Base-by-base conservation (phyloP, 75 land plant species). In the Sequoiadendron giganteum region DNA sequence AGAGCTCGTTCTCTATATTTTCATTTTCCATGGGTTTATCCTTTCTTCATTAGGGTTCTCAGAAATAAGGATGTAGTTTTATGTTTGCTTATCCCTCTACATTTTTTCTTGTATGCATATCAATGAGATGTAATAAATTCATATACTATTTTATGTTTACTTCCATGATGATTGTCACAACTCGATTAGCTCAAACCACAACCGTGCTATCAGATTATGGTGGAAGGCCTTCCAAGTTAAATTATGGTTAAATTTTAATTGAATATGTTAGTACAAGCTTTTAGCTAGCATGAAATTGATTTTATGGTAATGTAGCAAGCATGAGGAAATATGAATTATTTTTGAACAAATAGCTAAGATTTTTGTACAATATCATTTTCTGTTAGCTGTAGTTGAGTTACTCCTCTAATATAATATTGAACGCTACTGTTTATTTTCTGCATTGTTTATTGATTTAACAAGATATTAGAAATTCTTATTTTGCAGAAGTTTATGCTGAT, bases 401-500 rank as follows among this genome's bases (percentile, higher is more conserved):
- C 30, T 82, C 84, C 3, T 82, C 48, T 47, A n/a, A 81, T 18
- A 10, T 81, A 40, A 81, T 48, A 87, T 75, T 30, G 40, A 85
- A 58, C 9, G 43, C 43, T 7, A 56, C 30, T 14, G 25, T 48
- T 87, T 47, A 47, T 40, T 47, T 38, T 87, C 79, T 28, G 30
- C 47, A 73, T 6, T 10, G 5, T 39, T 85, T 76, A 32, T 86
- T 10, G 70, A 43, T 55, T 45, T 45, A 40, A 49, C 43, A 79
- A 8, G 16, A 40, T 30, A 49, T 39, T 39, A 72, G 2, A 6
- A 32, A 16, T 56, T 61, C 25, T 88, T 40, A 28, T 87, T 11
- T 88, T 95, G 85, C 93, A 95, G 97, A 95, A 90, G 90, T 95
- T 49, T 95, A 95, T 92, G 97, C 97, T 68, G 97, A 95, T 92